Base-by-base conservation (phyloP, 2,329 filamentous ascomycete species). In the Diaporthe longicolla region DNA sequence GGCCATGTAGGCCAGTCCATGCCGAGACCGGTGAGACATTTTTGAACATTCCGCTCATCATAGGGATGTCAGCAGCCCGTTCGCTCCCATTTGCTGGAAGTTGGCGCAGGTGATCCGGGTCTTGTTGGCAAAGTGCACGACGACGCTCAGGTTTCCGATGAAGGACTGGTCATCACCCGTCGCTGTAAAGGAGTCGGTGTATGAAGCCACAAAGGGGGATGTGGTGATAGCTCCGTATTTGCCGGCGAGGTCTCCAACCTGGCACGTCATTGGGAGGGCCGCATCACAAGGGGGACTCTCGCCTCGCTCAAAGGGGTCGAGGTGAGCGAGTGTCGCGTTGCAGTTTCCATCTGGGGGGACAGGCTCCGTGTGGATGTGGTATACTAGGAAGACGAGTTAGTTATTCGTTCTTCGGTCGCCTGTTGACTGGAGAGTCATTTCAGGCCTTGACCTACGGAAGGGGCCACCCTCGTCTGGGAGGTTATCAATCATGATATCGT, bases 221-320 rank as follows among this genome's bases (percentile, higher is more conserved):
- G 82, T 81, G 40, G 82, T 85, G 78, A 93, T 89, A 75, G 87
- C 86, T 75, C 93, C 93, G 79, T 93, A 85, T 84, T 96, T 96
- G 80, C 94, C 94, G 78, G 90, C 89, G 72, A 95, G 85, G 81
- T 96, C 94, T 77, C 94, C 94, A 15, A 93, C 89, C 83, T 96
- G 90, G 84, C 94, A 96, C 8, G 89, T 91, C 75, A 89, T 82
- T 9, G 92, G 92, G 9, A 84, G 80, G 17, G 80, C 78, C 15
- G 83, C 54, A 79, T 94, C 86, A 83, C 94, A 96, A 7, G 87
- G 79, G 5, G 91, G 85, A 2, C 82, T 83, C 79, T 94, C 90
- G 77, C 90, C 90, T 68, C 93, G 91, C 65, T 86, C 80, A 81
- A 88, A 93, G 19, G 94, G 93, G 79, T 95, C 93, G 11, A 95